Evolutionary conservation across 768 basidiomycete species (phyloP), one percentile per base, ranked within the genome.

Genomic region (Lactifluus piperatus): DNA sequence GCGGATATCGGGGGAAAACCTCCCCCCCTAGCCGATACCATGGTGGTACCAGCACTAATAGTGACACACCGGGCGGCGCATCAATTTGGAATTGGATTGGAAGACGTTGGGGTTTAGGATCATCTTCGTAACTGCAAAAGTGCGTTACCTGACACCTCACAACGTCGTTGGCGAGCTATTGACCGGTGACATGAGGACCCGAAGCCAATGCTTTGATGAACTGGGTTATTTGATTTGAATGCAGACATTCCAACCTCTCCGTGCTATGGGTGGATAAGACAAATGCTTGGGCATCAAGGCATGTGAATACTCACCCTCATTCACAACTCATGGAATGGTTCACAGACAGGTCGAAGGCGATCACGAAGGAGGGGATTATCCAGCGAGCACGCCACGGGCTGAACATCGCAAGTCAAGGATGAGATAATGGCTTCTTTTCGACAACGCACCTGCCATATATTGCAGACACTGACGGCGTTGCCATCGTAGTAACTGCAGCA

Each of bases 211-310:
- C 39, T 8, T 9, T 39, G 52, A 53, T 55, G 58, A 13, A 39
- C 58, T 60, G 58, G 41, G 58, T 22, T 60, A 60, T 29, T 60
- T 60, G 54, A 60, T 55, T 60, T 60, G 48, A 27, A 50, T 43
- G 37, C 20, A 55, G 13, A 47, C 58, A 11, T 45, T 51, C 36
- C 58, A 44, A 55, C 58, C 58, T 60, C 58, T 48, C 58, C 18
- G 47, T 20, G 48, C 58, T 60, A 36, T 1, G 47, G 13, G 22
- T 13, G 14, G 14, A 22, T 50, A 16, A 55, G 53, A 29, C 14
- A 5, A 36, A 5, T 0, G 36, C 4, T 3, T 13, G 10, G 6
- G 16, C 3, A 43, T 13, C 13, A 22, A 30, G 30, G 24, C 22
- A 27, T 32, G 5, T 18, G 36, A 22, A n/a, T 3, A 57, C 58